These are phyloP conservation scores for Aspergillus homomorphus DNA, from an alignment of 495 filamentous ascomycete genomes.

Conservation along the genomic window DNA sequence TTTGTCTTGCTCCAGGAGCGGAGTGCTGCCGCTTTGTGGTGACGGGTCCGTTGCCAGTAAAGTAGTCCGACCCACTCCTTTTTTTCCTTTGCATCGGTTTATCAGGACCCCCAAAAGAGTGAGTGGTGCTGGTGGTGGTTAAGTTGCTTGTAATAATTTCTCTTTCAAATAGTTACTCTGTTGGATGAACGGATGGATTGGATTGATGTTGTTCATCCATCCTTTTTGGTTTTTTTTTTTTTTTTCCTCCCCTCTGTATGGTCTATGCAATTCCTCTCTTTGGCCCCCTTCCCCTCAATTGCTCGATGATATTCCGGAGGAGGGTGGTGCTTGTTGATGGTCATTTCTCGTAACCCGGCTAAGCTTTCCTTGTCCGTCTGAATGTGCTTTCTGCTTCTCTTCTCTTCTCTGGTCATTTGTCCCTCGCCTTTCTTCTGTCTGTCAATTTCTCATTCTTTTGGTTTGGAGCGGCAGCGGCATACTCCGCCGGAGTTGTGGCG, in stretches of 20 bases:
- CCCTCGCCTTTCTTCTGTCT: slow-evolving; percentile 9
- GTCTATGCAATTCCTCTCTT: slow-evolving; percentile 5
- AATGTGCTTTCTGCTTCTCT: slow-evolving; percentile 8
- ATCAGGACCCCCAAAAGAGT: slow-evolving; percentile 16
- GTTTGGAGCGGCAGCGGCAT: background rate
- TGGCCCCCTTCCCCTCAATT: slow-evolving; percentile 23
- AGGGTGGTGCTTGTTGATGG: slow-evolving; percentile 1
- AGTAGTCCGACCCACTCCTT: slow-evolving; percentile 18
- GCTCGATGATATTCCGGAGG: background rate
- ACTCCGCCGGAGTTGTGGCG: slow-evolving; percentile 1
- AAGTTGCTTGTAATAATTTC: slow-evolving; percentile 10
- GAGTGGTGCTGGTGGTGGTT: background rate
- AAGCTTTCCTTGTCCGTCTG: slow-evolving; percentile 31
- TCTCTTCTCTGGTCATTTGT: slow-evolving; percentile 3
- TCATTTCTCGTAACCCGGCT: slow-evolving; percentile 17
- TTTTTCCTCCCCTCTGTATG: slow-evolving; percentile 2
- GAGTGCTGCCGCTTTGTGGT: slow-evolving; percentile 27
- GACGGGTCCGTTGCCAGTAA: slow-evolving; percentile 26
- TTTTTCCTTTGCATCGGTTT: slow-evolving; percentile 18
- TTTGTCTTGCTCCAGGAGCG: slow-evolving; percentile 15
- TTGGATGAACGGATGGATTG: background rate
- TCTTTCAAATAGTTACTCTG: slow-evolving; percentile 8
- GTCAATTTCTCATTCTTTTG: background rate
- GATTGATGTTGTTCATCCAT: background rate
- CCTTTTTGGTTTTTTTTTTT: slow-evolving; percentile 1